These are phyloP conservation scores for Microsporum canis DNA, from an alignment of 2,329 filamentous ascomycete species.

Conservation along the genomic window DNA sequence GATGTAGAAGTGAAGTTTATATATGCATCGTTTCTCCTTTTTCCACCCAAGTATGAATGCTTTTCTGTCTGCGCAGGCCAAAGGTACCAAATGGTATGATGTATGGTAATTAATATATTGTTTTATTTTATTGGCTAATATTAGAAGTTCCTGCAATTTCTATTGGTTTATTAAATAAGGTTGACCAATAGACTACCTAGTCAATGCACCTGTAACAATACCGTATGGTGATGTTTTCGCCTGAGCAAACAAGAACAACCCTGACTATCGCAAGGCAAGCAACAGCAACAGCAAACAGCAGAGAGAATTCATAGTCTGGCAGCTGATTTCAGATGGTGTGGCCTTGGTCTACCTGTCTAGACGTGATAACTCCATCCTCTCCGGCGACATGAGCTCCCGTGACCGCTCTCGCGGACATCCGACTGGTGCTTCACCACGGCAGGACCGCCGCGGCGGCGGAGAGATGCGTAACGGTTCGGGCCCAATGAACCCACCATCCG, in stretches of 20 bases:
- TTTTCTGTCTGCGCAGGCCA: background rate
- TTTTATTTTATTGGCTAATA: background rate
- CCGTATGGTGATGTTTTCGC: background rate
- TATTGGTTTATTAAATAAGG: background rate
- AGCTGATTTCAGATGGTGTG: background rate
- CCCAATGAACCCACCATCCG: constrained; percentile 13
- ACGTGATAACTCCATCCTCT: background rate
- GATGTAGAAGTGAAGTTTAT: background rate
- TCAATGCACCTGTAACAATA: background rate
- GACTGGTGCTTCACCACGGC: constrained; percentile 21
- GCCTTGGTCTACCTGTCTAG: background rate
- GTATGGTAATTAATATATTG: background rate
- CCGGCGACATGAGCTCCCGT: background rate
- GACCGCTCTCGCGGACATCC: constrained; percentile 25
- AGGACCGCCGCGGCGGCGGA: constrained; percentile 24
- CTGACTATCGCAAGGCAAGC: background rate
- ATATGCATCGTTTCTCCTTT: too few species aligned
- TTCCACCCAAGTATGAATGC: background rate
- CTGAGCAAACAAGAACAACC: background rate
- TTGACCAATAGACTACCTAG: background rate
- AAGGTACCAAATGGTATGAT: background rate
- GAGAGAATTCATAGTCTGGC: background rate
- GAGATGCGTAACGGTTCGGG: constrained; percentile 26
- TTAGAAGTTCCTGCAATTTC: background rate
- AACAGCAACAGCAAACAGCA: background rate